Evolutionary conservation across 2,329 filamentous ascomycete genomes (phyloP).

Genomic region (Sporothrix globosa): DNA sequence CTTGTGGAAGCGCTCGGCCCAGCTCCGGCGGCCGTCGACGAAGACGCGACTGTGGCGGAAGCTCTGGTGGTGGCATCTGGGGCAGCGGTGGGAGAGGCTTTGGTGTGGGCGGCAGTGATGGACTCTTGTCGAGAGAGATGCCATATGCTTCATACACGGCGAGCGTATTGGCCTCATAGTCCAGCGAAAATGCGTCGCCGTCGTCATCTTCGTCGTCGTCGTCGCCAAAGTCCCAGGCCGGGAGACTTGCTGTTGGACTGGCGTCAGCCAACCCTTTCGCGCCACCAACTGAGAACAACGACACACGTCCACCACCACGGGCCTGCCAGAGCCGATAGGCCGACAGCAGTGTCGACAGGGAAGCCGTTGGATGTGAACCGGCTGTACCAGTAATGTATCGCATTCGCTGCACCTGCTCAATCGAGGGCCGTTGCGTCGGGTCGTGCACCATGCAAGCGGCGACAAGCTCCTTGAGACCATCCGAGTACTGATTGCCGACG

Average conservation of each 20-base stretch:
- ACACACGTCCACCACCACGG: constrained; percentile 2
- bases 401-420: background rate
- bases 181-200: constrained; percentile 4
- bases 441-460: constrained; percentile 66
- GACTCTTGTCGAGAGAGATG: constrained; percentile 19
- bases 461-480: constrained; percentile 68
- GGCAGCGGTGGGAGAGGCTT: background rate
- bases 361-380: background rate
- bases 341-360: background rate
- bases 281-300: constrained; percentile 10
- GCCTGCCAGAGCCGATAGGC: constrained; percentile 11
- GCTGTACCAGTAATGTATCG: background rate
- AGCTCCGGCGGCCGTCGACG: background rate
- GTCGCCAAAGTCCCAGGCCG: constrained; percentile 8
- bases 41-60: background rate
- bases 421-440: background rate
- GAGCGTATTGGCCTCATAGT: constrained; percentile 52
- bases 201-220: background rate
- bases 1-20: constrained; percentile 48
- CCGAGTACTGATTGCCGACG: constrained; percentile 71
- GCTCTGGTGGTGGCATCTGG: background rate
- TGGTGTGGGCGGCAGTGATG: constrained; percentile 35
- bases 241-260: background rate
- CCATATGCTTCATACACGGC: constrained; percentile 63
- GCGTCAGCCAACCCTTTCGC: background rate